Conservation (phyloP, 257 asterid species). For the Echites panduratus region DNA sequence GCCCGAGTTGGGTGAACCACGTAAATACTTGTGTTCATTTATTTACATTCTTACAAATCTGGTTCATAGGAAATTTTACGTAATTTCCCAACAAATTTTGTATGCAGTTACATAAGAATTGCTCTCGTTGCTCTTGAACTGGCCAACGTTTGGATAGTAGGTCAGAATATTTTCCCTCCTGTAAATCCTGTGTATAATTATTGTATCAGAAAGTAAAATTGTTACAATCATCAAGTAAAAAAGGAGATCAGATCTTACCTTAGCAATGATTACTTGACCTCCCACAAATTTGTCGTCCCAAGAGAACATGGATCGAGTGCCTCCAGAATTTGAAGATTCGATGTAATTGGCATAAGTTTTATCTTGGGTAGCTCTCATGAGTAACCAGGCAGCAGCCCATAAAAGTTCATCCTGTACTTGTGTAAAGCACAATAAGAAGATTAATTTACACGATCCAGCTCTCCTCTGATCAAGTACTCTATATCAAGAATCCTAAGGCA, state of each 20-base stretch:
- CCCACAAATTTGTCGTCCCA: conserved; percentile 70
- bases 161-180: conserved; percentile 20
- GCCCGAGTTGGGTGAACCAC: no score
- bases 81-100: no score
- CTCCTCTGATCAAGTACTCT: no score
- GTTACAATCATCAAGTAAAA: no score
- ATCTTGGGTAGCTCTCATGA: conserved; percentile 38
- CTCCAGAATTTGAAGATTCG: conserved; percentile 28
- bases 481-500: background rate
- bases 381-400: conserved; percentile 72
- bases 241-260: conserved; percentile 25
- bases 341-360: conserved; percentile 23
- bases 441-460: no score
- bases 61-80: no score
- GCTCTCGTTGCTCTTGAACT: conserved; percentile 32
- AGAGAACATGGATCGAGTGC: conserved; percentile 40
- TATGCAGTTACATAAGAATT: conserved; percentile 52
- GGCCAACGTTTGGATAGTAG: conserved; percentile 24
- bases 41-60: no score
- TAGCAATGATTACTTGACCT: conserved; percentile 40
- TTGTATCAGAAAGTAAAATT: background rate
- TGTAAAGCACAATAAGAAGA: background rate
- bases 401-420: conserved; percentile 51
- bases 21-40: no score
- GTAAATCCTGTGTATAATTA: conserved; percentile 23